Evolutionary conservation across 495 filamentous ascomycete species (phyloP).

Genomic region (Clavariopsis aquatica): DNA sequence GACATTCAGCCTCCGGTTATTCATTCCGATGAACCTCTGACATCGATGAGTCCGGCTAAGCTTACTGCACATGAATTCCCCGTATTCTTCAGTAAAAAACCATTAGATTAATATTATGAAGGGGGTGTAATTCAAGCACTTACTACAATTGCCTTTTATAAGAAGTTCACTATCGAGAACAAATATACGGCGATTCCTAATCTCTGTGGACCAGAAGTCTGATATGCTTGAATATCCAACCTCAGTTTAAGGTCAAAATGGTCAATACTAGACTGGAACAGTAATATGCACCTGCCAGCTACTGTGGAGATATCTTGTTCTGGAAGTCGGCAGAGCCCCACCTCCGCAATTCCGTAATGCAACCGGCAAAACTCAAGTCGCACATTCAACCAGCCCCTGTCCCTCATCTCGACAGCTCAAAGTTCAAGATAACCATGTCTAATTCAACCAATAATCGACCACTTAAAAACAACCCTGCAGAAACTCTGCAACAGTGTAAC

Average conservation of each 20-base stretch:
- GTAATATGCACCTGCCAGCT: too few relatives aligned
- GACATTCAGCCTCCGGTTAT: neutral
- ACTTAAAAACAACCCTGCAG: neutral
- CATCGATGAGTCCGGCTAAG: neutral
- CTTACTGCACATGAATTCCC: too few relatives aligned
- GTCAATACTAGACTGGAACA: too few relatives aligned
- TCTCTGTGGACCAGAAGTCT: neutral
- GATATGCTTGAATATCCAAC: too few relatives aligned
- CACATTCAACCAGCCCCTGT: neutral
- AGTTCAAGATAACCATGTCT: constrained; percentile 8
- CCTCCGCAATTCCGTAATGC: constrained; percentile 1
- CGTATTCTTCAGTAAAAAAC: neutral
- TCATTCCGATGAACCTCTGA: neutral
- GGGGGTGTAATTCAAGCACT: too few relatives aligned
- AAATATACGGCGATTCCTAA: too few relatives aligned
- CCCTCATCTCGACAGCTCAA: neutral
- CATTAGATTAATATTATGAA: too few relatives aligned
- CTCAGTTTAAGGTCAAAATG: too few relatives aligned
- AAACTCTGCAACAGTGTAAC: neutral
- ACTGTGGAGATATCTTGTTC: too few relatives aligned
- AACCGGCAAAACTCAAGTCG: constrained; percentile 1
- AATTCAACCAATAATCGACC: neutral
- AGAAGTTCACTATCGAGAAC: too few relatives aligned
- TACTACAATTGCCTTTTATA: too few relatives aligned
- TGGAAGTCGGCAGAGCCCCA: neutral